Conservation (phyloP, 768 basidiomycete species). For the Amylocystis lapponica region DNA sequence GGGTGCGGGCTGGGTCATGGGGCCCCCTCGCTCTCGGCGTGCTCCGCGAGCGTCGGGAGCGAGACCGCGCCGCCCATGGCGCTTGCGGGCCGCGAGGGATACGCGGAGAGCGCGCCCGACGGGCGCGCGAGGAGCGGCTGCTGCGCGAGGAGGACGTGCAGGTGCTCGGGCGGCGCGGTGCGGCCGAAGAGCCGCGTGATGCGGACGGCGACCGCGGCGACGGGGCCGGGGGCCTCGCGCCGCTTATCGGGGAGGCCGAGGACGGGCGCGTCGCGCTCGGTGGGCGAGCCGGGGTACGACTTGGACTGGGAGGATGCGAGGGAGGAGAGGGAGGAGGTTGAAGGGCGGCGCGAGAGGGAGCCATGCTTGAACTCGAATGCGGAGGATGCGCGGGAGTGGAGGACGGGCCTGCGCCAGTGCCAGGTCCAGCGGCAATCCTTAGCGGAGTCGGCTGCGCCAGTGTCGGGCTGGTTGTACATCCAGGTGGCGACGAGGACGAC, state of each 20-base stretch:
- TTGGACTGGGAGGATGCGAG: conserved; percentile 13
- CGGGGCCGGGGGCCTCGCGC: conserved; percentile 10
- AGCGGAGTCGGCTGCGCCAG: conserved; percentile 5
- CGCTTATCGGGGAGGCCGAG: conserved; percentile 16
- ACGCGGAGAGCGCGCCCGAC: conserved; percentile 14
- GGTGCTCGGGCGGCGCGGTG: neutral
- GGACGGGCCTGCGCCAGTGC: conserved; percentile 14
- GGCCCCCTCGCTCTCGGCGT: too few species aligned
- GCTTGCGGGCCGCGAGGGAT: conserved; percentile 15
- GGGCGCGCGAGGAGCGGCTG: conserved; percentile 10
- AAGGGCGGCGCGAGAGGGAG: conserved; percentile 22
- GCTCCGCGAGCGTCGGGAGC: neutral
- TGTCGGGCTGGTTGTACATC: conserved; percentile 76
- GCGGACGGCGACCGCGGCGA: neutral
- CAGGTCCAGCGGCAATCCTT: conserved; percentile 13
- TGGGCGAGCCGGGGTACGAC: conserved; percentile 20
- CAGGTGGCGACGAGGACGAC: conserved; percentile 87
- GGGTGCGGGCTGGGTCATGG: too few species aligned
- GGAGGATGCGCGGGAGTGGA: conserved; percentile 15
- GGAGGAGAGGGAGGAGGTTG: conserved; percentile 23
- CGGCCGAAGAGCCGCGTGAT: neutral
- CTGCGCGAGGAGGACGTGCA: neutral
- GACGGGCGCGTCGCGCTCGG: conserved; percentile 20
- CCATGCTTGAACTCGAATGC: conserved; percentile 19
- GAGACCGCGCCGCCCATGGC: conserved; percentile 15